phyloP scores from a whole-genome alignment of 495 filamentous ascomycete genomes.

The Talaromyces proteolyticus region DNA sequence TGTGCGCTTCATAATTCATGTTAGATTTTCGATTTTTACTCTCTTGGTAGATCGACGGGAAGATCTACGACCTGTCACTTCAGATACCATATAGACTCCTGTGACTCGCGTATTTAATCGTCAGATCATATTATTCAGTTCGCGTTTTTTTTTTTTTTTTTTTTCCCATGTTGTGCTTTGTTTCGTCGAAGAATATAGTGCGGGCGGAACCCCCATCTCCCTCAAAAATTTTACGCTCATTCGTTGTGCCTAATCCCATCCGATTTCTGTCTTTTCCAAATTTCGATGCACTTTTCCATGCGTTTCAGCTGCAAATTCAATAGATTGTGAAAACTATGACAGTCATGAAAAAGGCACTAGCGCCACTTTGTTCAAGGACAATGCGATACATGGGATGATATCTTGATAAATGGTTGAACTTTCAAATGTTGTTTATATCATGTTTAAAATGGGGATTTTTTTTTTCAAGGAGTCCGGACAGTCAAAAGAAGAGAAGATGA shows the following conservation, averaged over 20 bases:
- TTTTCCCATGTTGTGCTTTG: too few relatives aligned
- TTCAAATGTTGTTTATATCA: too few relatives aligned
- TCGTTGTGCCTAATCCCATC: too few relatives aligned
- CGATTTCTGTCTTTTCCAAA: too few relatives aligned
- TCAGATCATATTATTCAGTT: slow-evolving; percentile 3
- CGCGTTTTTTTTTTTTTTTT: not conserved
- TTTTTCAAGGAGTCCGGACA: too few relatives aligned
- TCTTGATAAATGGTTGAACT: too few relatives aligned
- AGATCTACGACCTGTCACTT: slow-evolving; percentile 21
- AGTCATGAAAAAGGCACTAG: not conserved
- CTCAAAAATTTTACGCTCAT: too few relatives aligned
- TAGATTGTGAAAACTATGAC: not conserved
- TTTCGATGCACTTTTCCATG: not conserved
- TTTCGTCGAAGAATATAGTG: too few relatives aligned
- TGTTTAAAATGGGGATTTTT: too few relatives aligned
- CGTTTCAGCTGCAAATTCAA: not conserved
- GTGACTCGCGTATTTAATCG: slow-evolving; percentile 17
- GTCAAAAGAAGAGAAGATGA: too few relatives aligned
- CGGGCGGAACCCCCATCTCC: too few relatives aligned
- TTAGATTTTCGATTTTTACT: slow-evolving; percentile 9
- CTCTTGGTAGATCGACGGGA: slow-evolving; percentile 15
- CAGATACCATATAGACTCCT: slow-evolving; percentile 27
- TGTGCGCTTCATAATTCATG: slow-evolving; percentile 1
- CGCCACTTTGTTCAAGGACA: not conserved
- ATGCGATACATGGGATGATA: too few relatives aligned